Percentiles rank a stretch among this genome's conserved stretches.
Evolutionary conservation across 2,329 filamentous ascomycete genomes (phyloP).

Genomic region (Diaporthe velutina): DNA sequence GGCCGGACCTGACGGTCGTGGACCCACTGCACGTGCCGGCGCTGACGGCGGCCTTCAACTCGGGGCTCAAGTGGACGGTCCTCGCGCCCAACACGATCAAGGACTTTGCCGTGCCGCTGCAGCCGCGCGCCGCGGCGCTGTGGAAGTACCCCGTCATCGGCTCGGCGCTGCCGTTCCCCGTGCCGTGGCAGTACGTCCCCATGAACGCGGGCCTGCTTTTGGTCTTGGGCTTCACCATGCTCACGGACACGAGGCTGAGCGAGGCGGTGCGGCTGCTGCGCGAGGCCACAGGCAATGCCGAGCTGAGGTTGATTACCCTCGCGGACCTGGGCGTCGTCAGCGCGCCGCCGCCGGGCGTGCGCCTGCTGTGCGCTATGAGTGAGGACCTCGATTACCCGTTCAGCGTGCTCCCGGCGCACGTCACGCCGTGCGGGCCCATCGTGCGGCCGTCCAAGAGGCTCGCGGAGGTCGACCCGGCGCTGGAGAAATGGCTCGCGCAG

Average conservation of each 20-base stretch:
- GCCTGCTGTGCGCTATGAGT: conserved; percentile 46
- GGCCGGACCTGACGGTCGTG: conserved; percentile 50
- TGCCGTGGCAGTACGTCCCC: conserved; percentile 57
- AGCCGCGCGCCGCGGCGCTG: conserved; percentile 51
- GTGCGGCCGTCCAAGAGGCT: conserved; percentile 51
- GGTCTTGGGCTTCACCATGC: conserved; percentile 42
- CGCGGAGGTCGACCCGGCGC: conserved; percentile 52
- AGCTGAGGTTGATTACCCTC: conserved; percentile 42
- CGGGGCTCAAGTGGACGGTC: conserved; percentile 45
- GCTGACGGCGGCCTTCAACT: conserved; percentile 53
- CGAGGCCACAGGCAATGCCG: conserved; percentile 38
- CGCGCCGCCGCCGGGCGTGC: conserved; percentile 38
- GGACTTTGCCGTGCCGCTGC: conserved; percentile 53
- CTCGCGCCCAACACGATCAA: conserved; percentile 50
- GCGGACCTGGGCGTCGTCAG: conserved; percentile 42
- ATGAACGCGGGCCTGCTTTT: conserved; percentile 56
- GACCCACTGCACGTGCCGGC: conserved; percentile 52
- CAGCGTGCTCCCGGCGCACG: conserved; percentile 51
- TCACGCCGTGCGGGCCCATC: conserved; percentile 62
- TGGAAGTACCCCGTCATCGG: conserved; percentile 58
- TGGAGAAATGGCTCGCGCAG: conserved; percentile 56
- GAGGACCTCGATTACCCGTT: conserved; percentile 56
- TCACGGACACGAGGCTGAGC: conserved; percentile 41
- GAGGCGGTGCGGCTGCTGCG: conserved; percentile 45
- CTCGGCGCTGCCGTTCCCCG: conserved; percentile 59